Evolutionary conservation across 257 asterid species (phyloP).

Genomic region (Misopates orontium): DNA sequence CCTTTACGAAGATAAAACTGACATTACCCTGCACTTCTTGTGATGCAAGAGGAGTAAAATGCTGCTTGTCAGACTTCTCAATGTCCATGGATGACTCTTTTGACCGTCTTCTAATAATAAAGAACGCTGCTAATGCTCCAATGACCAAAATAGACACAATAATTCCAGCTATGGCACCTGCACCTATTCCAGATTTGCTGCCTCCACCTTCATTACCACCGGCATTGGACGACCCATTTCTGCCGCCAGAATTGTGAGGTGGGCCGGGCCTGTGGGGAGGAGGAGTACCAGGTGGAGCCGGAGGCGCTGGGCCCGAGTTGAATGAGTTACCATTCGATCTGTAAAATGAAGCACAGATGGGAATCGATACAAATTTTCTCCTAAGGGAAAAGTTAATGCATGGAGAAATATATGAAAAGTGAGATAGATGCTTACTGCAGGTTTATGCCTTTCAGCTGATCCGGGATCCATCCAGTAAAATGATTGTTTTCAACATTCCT

Average conservation of each 20-base stretch:
- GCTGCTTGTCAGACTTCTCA: conserved; percentile 69
- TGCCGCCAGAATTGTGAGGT: conserved; percentile 50
- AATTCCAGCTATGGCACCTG: conserved; percentile 91
- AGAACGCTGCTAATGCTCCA: conserved; percentile 76
- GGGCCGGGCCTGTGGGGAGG: conserved; percentile 60
- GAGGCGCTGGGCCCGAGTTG: conserved; percentile 85
- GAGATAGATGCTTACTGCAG: conserved; percentile 48
- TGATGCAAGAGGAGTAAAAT: conserved; percentile 68
- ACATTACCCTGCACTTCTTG: conserved; percentile 61
- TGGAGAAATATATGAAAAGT: neutral
- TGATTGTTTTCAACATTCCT: conserved; percentile 91
- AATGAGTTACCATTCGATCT: conserved; percentile 77
- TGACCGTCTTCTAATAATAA: conserved; percentile 62
- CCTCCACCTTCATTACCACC: conserved; percentile 43
- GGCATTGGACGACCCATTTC: conserved; percentile 39
- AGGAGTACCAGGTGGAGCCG: conserved; percentile 97
- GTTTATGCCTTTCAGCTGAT: conserved; percentile 69
- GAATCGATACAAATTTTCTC: conserved; percentile 6
- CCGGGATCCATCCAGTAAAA: conserved; percentile 87
- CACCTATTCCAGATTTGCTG: conserved; percentile 71
- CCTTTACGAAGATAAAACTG: neutral
- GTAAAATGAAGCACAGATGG: conserved; percentile 28
- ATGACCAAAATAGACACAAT: conserved; percentile 69
- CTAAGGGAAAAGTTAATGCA: neutral
- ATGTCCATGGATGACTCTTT: conserved; percentile 56